phyloP scores from a whole-genome alignment of 805 yeast genomes.

The Ogataea trehaloabstinens region DNA sequence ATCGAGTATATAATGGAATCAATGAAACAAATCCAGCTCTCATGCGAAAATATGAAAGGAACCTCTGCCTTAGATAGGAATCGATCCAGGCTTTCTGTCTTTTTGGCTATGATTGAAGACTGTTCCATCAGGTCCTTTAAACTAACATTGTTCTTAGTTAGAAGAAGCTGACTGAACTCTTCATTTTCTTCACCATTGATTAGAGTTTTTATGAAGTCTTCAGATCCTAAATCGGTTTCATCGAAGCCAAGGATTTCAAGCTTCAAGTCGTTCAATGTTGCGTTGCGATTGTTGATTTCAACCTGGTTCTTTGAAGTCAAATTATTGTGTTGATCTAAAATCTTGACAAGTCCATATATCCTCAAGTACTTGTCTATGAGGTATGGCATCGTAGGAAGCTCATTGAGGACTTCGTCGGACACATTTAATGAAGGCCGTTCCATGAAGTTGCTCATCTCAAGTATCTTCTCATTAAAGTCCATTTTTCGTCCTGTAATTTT shows the following conservation, averaged over 20 bases:
- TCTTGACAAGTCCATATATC: constrained; percentile 54
- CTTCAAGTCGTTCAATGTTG: constrained; percentile 23
- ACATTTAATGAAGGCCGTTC: constrained; percentile 58
- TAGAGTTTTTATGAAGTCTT: constrained; percentile 52
- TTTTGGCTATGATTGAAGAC: constrained; percentile 22
- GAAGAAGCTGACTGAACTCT: constrained; percentile 22
- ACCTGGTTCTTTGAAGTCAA: constrained; percentile 16
- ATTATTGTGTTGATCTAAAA: constrained; percentile 33
- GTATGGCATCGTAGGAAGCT: constrained; percentile 66
- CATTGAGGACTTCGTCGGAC: constrained; percentile 49
- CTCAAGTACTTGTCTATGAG: constrained; percentile 64
- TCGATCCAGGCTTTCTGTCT: constrained; percentile 18
- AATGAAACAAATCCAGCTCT: constrained; percentile 20
- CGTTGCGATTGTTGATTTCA: constrained; percentile 18
- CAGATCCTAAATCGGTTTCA: constrained; percentile 58
- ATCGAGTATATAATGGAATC: constrained; percentile 12
- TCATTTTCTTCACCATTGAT: constrained; percentile 27
- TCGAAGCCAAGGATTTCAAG: constrained; percentile 45
- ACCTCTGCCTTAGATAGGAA: constrained; percentile 20
- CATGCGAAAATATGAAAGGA: constrained; percentile 21
- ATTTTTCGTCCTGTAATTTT: constrained; percentile 67
- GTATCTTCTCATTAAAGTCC: constrained; percentile 55
- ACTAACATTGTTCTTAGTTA: constrained; percentile 19
- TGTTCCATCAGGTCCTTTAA: constrained; percentile 26
- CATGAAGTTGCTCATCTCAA: constrained; percentile 55